Conservation (phyloP, 352 stramenopile species). For the Phytophthora pistaciae region DNA sequence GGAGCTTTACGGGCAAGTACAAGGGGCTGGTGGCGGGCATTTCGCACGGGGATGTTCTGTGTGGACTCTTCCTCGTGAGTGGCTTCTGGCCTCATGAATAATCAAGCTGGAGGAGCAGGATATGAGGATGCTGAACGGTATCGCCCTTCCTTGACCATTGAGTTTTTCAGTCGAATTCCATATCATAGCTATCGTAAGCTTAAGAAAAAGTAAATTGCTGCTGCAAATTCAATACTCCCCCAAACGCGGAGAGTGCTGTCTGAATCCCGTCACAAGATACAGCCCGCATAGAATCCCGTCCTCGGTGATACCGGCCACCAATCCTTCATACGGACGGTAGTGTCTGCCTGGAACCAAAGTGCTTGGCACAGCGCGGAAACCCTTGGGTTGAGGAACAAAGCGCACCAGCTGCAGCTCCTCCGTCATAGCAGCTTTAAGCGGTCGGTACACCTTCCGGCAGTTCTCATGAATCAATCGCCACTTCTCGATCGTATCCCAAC, state of each 20-base stretch:
- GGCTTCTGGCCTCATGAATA: constrained; percentile 22
- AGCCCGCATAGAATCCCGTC: constrained; percentile 5
- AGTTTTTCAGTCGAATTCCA: no score
- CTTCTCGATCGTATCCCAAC: no score
- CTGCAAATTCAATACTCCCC: neutral
- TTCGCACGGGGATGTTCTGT: constrained; percentile 24
- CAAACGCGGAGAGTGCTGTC: no score
- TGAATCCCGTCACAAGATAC: neutral
- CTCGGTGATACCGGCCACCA: neutral
- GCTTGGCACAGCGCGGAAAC: neutral
- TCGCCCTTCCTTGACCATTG: no score
- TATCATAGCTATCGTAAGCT: no score
- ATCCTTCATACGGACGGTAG: constrained; percentile 4
- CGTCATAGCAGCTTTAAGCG: constrained; percentile 2
- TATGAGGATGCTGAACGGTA: no score
- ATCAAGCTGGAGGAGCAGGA: neutral
- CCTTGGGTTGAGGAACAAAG: neutral
- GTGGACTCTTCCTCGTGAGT: constrained; percentile 27
- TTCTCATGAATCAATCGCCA: no score
- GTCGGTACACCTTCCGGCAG: neutral
- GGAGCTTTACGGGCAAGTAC: constrained; percentile 6
- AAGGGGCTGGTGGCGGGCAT: constrained; percentile 25
- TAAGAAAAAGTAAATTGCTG: neutral
- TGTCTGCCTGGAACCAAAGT: neutral
- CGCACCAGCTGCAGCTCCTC: constrained; percentile 1